Conservation (phyloP, 2,329 filamentous ascomycete species). For the Ascochyta clinopodiicola region DNA sequence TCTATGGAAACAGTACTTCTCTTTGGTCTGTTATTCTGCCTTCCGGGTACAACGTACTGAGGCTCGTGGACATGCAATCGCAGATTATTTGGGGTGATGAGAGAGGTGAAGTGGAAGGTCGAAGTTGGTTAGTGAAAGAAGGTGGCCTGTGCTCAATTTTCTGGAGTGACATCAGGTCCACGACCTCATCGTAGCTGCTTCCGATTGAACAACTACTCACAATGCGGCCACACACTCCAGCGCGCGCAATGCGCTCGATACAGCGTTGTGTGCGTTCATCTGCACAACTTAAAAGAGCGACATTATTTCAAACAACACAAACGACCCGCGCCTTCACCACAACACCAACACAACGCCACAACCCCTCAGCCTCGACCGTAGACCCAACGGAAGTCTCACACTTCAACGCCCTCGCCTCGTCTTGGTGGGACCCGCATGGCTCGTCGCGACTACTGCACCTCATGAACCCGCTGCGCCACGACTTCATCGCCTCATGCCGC, state of each 20-base stretch:
- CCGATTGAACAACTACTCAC: neutral
- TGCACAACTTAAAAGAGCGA: neutral
- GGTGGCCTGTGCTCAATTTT: constrained; percentile 9
- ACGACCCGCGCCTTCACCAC: constrained; percentile 25
- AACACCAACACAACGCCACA: constrained; percentile 20
- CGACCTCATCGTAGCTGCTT: neutral
- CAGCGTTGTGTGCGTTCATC: neutral
- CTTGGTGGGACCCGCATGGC: constrained; percentile 97
- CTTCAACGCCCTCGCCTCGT: constrained; percentile 90
- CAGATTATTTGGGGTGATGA: neutral
- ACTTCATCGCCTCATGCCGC: constrained; percentile 51
- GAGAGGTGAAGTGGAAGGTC: neutral
- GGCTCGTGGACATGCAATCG: no score
- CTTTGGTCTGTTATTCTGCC: no score
- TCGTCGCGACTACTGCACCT: constrained; percentile 91
- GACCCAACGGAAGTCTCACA: constrained; percentile 89
- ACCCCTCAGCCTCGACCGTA: constrained; percentile 54
- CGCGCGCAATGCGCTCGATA: constrained; percentile 19
- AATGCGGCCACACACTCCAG: constrained; percentile 21
- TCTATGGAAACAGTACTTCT: no score
- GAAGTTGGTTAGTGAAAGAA: neutral
- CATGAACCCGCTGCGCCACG: constrained; percentile 96
- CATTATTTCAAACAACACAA: neutral
- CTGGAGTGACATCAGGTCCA: constrained; percentile 16
- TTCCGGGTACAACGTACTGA: no score